phyloP scores from a whole-genome alignment of 2,329 filamentous ascomycete species.

The Pseudogymnoascus verrucosus region DNA sequence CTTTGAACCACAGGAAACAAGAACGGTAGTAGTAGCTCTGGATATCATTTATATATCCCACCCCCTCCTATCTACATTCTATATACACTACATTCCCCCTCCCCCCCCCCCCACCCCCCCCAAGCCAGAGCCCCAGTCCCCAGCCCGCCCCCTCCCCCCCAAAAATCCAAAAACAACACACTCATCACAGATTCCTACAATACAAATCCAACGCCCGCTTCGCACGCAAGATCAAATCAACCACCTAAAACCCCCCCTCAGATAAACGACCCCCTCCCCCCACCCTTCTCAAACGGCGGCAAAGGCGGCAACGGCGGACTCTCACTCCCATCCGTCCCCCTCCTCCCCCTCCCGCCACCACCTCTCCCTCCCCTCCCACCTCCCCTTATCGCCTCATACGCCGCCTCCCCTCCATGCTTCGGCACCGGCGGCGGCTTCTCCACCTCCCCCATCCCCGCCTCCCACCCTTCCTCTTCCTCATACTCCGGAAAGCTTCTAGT shows the following conservation, averaged over 20 bases:
- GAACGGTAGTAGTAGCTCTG: not conserved
- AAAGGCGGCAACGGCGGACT: conserved; percentile 8
- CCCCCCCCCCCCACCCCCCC: not conserved
- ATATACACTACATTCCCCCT: not conserved
- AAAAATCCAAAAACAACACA: not conserved
- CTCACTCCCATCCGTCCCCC: conserved; percentile 12
- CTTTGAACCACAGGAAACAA: no score
- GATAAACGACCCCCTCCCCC: conserved; percentile 8
- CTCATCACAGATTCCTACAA: not conserved
- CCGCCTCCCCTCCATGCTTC: not conserved
- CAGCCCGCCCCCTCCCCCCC: not conserved
- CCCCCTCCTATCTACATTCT: not conserved
- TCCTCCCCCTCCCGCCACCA: conserved; percentile 16
- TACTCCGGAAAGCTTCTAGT: conserved; percentile 15
- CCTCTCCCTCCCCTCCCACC: conserved; percentile 3
- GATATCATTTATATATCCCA: not conserved
- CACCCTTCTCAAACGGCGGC: conserved; percentile 12
- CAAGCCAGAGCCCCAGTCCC: not conserved
- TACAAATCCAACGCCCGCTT: conserved; percentile 1
- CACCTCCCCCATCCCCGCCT: conserved; percentile 9
- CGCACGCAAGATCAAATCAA: not conserved
- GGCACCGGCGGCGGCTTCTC: not conserved
- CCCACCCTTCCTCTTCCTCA: conserved; percentile 11
- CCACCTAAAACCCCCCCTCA: not conserved
- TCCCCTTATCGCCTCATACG: not conserved